Evolutionary conservation across 108 stramenopile genomes (phyloP), one percentile per base, ranked within the genome.

Genomic region (Nannochloropsis gaditana): DNA sequence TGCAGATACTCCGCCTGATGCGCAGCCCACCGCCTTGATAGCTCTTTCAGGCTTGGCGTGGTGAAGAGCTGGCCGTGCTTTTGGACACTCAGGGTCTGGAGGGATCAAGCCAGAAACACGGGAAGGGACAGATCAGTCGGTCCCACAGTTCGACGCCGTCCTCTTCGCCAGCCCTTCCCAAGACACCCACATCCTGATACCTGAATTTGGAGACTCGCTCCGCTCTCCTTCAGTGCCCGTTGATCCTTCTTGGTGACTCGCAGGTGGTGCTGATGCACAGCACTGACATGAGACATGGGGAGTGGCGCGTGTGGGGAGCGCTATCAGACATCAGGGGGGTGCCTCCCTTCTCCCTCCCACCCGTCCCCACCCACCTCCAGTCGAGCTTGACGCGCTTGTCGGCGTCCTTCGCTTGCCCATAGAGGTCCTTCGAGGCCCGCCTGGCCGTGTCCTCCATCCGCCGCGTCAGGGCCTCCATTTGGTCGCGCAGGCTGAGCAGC

Each of bases 221-320:
- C 84, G 31, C 79, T 19, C 11, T 43, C n/a, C 79, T 84, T 84
- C 15, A 84, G 84, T 11, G 45, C 73, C 44, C 17, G 82, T 47
- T 86, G 86, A 43, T 88, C 88, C 86, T 87, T 87, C 84, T 90
- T 90, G 17, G 89, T 90, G 6, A 90, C 89, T 41, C 89, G 83
- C 10, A 89, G 86, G 79, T 90, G 89, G 43, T 86, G 15, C 9
- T 82, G 82, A 41, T 90, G 89, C 11, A 89, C 88, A 17, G 84
- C 83, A 43, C 50, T 87, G 87, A 31, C 31, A 31, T 31, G 31
- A 31, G 31, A 31, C 31, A 31, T 31, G 31, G 31, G 31, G 31
- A 31, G 31, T 31, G 31, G 31, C 31, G 31, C 31, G 31, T 31
- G 31, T 31, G 31, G 31, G 31, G 31, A 31, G 31, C 31, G 31